Percentiles rank a stretch among this genome's conserved stretches.
These are phyloP conservation scores for Populus hybrid DNA, from an alignment of 441 rosid genomes.

Conservation along the genomic window DNA sequence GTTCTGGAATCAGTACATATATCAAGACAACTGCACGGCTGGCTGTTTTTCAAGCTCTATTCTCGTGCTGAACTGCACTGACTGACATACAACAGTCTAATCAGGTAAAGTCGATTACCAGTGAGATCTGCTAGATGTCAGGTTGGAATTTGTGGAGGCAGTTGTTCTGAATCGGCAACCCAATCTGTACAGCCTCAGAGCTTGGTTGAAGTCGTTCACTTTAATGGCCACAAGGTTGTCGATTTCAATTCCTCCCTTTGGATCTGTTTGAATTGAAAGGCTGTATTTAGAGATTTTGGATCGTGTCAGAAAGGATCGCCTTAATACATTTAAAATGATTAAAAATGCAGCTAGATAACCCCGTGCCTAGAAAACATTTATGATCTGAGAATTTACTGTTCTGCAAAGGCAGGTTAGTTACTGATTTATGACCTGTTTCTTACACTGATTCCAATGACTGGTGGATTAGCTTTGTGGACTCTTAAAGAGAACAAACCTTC, in stretches of 20 bases:
- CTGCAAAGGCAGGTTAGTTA: too few species aligned
- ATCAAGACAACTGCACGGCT: background rate
- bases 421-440: background rate
- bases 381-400: background rate
- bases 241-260: conserved; percentile 53
- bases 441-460: background rate
- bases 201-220: conserved; percentile 64
- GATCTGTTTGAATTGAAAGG: conserved; percentile 59
- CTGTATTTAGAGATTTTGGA: conserved; percentile 35
- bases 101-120: conserved; percentile 46
- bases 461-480: background rate
- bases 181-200: conserved; percentile 62
- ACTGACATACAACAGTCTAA: background rate
- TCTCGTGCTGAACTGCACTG: conserved; percentile 1
- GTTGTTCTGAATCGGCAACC: conserved; percentile 84
- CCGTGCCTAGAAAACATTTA: background rate
- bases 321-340: background rate
- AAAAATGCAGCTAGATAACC: background rate
- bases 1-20: background rate
- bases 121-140: conserved; percentile 79
- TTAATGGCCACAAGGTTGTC: conserved; percentile 62
- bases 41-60: background rate
- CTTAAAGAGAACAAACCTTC: background rate
- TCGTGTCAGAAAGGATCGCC: background rate
- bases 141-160: conserved; percentile 73